Percentiles rank a stretch among this genome's conserved stretches.
Evolutionary conservation across 768 basidiomycete genomes (phyloP).

Genomic region (Galerina marginata): DNA sequence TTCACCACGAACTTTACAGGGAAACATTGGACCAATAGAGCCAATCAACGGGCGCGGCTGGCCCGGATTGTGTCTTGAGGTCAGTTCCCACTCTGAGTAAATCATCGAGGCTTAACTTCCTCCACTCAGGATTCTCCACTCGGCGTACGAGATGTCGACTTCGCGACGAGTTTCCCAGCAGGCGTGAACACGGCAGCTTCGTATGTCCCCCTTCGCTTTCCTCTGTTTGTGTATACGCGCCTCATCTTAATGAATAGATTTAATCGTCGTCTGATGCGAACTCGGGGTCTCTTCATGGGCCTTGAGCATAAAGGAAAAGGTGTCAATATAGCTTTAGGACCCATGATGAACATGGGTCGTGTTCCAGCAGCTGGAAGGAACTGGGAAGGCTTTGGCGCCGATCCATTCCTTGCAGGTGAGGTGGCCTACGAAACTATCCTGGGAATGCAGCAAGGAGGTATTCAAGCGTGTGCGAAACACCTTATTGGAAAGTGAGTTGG

Average conservation of each 20-base stretch:
- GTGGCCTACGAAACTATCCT: conserved; percentile 79
- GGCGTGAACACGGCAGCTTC: conserved; percentile 84
- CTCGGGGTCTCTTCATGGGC: conserved; percentile 81
- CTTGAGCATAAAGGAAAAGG: conserved; percentile 85
- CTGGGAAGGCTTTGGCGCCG: conserved; percentile 96
- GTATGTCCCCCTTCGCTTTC: conserved; percentile 41
- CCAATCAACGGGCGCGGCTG: conserved; percentile 43
- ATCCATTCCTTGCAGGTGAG: conserved; percentile 87
- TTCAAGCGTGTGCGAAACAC: conserved; percentile 90
- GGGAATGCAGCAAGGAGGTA: conserved; percentile 79
- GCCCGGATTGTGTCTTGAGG: conserved; percentile 79
- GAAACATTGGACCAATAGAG: conserved; percentile 60
- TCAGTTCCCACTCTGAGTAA: conserved; percentile 22
- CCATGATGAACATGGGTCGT: conserved; percentile 90
- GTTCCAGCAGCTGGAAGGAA: conserved; percentile 82
- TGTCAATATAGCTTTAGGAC: conserved; percentile 76
- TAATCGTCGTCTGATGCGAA: conserved; percentile 79
- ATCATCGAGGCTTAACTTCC: neutral
- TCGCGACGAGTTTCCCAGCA: conserved; percentile 82
- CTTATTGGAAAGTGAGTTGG: conserved; percentile 69
- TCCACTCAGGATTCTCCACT: conserved; percentile 67
- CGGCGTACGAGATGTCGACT: conserved; percentile 81
- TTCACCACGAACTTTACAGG: conserved; percentile 32
- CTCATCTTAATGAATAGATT: conserved; percentile 45
- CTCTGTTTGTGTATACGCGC: neutral